phyloP scores from a whole-genome alignment of 2,329 filamentous ascomycete genomes.

The Dactylellina cionopaga region DNA sequence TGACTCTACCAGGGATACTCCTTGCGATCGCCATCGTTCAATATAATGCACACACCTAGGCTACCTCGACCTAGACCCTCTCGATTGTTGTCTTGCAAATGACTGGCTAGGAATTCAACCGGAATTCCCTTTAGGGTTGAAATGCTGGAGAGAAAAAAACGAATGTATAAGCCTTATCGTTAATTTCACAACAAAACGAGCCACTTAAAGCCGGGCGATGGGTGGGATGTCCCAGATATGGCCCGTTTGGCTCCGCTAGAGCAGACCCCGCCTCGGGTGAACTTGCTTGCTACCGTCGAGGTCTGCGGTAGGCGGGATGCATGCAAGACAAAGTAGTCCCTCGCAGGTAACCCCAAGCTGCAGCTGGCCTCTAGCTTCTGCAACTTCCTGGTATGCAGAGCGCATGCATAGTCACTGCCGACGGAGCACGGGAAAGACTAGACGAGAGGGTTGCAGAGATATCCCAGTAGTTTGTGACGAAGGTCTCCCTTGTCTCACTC shows the following conservation, averaged over 20 bases:
- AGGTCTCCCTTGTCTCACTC: conserved; percentile 38
- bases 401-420: conserved; percentile 11
- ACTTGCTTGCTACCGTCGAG: conserved; percentile 40
- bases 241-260: conserved; percentile 32
- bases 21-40: conserved; percentile 52
- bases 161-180: conserved; percentile 16
- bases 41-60: conserved; percentile 42
- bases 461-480: conserved; percentile 36
- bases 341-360: conserved; percentile 34
- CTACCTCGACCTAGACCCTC: conserved; percentile 37
- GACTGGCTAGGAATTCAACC: conserved; percentile 34
- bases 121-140: conserved; percentile 14
- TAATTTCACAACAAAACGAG: conserved; percentile 21
- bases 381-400: conserved; percentile 45
- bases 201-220: conserved; percentile 4
- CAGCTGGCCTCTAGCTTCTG: conserved; percentile 19
- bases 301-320: conserved; percentile 37
- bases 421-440: conserved; percentile 37
- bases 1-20: conserved; percentile 43
- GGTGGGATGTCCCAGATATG: conserved; percentile 33
- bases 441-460: conserved; percentile 44
- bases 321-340: conserved; percentile 38
- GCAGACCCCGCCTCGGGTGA: conserved; percentile 35
- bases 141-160: conserved; percentile 6
- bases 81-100: conserved; percentile 10